A percentile compares a stretch with the other conserved stretches of the same genome.
phyloP scores from a whole-genome alignment of 805 yeast species.

The Hanseniaspora thailandica region DNA sequence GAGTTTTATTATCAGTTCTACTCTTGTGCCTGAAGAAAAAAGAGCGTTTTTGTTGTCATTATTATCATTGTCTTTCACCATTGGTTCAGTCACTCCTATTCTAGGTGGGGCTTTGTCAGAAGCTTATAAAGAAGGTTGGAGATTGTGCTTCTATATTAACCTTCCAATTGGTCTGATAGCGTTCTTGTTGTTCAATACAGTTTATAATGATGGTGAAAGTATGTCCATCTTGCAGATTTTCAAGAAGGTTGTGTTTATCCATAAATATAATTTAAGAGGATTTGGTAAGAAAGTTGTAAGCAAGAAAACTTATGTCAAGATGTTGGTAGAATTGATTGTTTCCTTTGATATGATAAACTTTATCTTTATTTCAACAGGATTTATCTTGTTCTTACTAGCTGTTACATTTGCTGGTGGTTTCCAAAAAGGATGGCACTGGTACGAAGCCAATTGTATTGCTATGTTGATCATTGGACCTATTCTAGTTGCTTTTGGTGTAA shows the following conservation, averaged over 20 bases:
- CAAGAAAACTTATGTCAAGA: neutral
- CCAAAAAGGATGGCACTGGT: conserved; percentile 9
- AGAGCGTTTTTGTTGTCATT: conserved; percentile 23
- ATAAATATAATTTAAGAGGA: neutral
- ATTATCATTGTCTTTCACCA: conserved; percentile 17
- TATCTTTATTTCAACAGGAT: conserved; percentile 20
- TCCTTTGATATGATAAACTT: conserved; percentile 22
- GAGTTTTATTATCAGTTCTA: conserved; percentile 42
- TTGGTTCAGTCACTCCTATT: conserved; percentile 21
- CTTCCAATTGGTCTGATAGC: conserved; percentile 49
- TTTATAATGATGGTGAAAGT: conserved; percentile 7
- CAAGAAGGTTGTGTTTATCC: neutral
- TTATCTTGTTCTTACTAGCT: conserved; percentile 20
- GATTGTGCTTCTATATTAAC: conserved; percentile 67
- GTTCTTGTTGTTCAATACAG: conserved; percentile 14
- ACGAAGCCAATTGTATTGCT: conserved; percentile 1
- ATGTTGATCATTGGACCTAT: conserved; percentile 3
- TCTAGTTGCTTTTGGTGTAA: neutral
- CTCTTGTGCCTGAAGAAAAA: conserved; percentile 21
- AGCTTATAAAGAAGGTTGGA: conserved; percentile 46
- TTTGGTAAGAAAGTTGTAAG: neutral
- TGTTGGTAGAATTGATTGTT: conserved; percentile 15
- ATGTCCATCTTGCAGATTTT: neutral
- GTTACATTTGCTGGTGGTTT: conserved; percentile 19
- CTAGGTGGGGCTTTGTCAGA: conserved; percentile 56